Evolutionary conservation across 139 green algal species (phyloP).

Genomic region (Ulvella scutata): DNA sequence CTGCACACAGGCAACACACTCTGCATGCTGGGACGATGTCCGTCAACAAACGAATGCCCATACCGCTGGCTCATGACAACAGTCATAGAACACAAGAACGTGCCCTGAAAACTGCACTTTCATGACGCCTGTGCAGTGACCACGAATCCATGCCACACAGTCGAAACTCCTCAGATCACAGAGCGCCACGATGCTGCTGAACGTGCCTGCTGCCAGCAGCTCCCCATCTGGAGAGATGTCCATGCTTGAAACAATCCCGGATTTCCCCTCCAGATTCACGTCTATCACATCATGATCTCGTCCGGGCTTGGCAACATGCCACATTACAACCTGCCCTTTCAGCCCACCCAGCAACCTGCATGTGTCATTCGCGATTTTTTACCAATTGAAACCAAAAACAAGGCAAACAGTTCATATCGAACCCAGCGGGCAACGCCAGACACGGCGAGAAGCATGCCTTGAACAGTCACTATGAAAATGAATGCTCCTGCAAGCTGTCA

Average conservation of each 20-base stretch:
- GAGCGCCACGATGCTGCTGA: conserved; percentile 38
- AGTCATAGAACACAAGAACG: neutral
- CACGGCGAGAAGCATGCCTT: neutral
- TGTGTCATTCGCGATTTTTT: neutral
- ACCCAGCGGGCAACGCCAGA: neutral
- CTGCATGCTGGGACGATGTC: neutral
- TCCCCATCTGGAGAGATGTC: conserved; percentile 32
- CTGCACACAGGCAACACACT: conserved; percentile 18
- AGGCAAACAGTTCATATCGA: neutral
- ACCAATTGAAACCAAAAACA: neutral
- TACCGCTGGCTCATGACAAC: neutral
- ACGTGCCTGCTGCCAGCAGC: conserved; percentile 63
- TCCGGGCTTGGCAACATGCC: neutral
- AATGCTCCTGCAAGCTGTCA: conserved; percentile 24
- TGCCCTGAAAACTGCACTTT: conserved; percentile 52
- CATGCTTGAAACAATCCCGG: conserved; percentile 74
- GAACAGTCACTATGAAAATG: neutral
- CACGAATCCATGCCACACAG: conserved; percentile 44
- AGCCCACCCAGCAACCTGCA: neutral
- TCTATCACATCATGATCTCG: conserved; percentile 14
- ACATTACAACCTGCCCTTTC: neutral
- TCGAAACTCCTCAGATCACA: conserved; percentile 36
- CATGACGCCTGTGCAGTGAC: conserved; percentile 53
- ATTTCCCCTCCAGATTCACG: neutral
- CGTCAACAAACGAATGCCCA: neutral